Percentiles rank a stretch among this genome's conserved stretches.
Conservation (phyloP, 768 basidiomycete species). For the Lentinula sp. region DNA sequence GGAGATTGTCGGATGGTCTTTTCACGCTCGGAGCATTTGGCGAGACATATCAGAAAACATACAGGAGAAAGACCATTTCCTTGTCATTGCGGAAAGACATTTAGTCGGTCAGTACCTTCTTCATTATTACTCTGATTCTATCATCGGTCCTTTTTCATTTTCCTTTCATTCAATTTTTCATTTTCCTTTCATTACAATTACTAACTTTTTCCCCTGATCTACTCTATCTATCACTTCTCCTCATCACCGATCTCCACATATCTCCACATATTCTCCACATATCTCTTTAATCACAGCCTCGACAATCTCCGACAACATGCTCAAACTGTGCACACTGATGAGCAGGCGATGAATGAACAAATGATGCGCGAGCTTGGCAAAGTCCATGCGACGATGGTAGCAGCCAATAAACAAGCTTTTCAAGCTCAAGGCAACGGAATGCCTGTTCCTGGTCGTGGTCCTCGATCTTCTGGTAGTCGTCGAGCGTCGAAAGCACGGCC, state of each 20-base stretch:
- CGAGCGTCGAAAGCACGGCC: constrained; percentile 39
- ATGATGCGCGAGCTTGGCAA: constrained; percentile 89
- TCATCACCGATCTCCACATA: not conserved
- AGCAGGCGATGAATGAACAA: constrained; percentile 78
- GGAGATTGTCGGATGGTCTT: constrained; percentile 97
- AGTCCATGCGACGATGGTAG: constrained; percentile 77
- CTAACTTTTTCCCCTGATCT: not conserved
- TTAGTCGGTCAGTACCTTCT: not conserved
- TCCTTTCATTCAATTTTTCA: not conserved
- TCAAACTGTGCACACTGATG: constrained; percentile 93
- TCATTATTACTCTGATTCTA: not conserved
- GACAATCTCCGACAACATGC: constrained; percentile 97
- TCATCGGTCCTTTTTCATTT: constrained; percentile 47
- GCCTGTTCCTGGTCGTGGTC: not conserved
- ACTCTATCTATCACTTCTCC: not conserved
- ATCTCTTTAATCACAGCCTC: constrained; percentile 41
- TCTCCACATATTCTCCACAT: not conserved
- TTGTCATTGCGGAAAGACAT: constrained; percentile 89
- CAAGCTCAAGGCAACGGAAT: constrained; percentile 10
- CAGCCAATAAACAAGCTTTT: constrained; percentile 32
- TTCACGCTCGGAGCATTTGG: constrained; percentile 7
- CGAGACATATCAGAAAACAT: constrained; percentile 66
- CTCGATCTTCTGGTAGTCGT: constrained; percentile 2
- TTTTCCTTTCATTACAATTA: not conserved
- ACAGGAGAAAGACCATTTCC: constrained; percentile 97